Conservation (phyloP, 805 yeast species). For the Kodamaea neixiangensis region DNA sequence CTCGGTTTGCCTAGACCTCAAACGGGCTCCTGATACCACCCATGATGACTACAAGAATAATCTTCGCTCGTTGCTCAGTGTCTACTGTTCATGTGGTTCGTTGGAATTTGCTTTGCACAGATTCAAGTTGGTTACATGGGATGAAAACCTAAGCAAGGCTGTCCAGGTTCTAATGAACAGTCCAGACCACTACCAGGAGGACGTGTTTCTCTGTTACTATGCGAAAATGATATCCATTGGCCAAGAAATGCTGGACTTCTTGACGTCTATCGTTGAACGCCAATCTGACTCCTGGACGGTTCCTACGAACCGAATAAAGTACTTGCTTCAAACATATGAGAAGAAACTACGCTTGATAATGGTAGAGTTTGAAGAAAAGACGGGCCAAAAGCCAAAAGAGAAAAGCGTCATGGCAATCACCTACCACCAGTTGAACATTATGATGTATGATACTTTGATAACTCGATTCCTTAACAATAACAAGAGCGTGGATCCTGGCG, state of each 20-base stretch:
- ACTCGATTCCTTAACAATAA: conserved; percentile 30
- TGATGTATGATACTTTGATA: conserved; percentile 54
- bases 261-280: conserved; percentile 26
- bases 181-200: conserved; percentile 29
- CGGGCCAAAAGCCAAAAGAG: conserved; percentile 31
- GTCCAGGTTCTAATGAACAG: conserved; percentile 19
- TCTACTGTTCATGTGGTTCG: conserved; percentile 53
- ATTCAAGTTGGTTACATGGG: conserved; percentile 52
- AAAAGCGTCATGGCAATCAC: conserved; percentile 38
- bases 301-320: not conserved
- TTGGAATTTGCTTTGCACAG: conserved; percentile 52
- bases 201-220: conserved; percentile 46
- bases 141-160: conserved; percentile 42
- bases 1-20: conserved; percentile 49
- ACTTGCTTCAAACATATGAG: conserved; percentile 36
- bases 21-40: conserved; percentile 28
- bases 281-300: not conserved
- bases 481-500: not conserved
- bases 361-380: conserved; percentile 40
- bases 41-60: conserved; percentile 25
- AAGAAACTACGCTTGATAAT: conserved; percentile 40
- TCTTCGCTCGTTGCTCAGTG: conserved; percentile 47
- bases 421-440: conserved; percentile 52
- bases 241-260: conserved; percentile 48
- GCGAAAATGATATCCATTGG: conserved; percentile 49